These are phyloP conservation scores for Colletotrichum melonis DNA, from an alignment of 2,329 filamentous ascomycete species.

Conservation along the genomic window DNA sequence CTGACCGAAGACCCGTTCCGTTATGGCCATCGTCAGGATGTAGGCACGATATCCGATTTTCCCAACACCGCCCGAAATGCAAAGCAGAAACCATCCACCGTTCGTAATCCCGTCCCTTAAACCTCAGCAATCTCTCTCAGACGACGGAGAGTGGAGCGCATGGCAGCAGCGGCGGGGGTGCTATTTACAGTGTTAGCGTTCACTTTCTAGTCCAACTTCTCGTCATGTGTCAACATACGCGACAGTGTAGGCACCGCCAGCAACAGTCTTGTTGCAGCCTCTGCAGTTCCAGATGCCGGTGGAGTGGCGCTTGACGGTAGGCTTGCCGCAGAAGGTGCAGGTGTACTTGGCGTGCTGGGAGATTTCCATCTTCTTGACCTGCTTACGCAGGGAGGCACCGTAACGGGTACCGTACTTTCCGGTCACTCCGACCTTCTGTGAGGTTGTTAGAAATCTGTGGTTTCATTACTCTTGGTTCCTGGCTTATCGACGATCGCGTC, in stretches of 20 bases:
- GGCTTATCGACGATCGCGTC: conserved; percentile 7
- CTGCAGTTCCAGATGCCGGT: conserved; percentile 98
- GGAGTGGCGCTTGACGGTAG: conserved; percentile 88
- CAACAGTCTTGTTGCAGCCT: conserved; percentile 90
- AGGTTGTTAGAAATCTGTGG: conserved; percentile 33
- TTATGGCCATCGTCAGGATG: conserved; percentile 52
- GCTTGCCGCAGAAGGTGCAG: conserved; percentile 99
- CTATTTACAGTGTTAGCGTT: conserved; percentile 59
- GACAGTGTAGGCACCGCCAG: conserved; percentile 93
- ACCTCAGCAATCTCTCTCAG: conserved; percentile 98
- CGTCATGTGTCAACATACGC: conserved; percentile 75
- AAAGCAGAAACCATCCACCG: conserved; percentile 52
- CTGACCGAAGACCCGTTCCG: conserved; percentile 48
- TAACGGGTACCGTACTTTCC: conserved; percentile 97
- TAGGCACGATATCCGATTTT: conserved; percentile 56
- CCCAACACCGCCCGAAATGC: conserved; percentile 60
- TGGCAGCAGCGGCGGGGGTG: conserved; percentile 92
- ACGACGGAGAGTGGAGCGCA: conserved; percentile 95
- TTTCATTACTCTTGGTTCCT: not conserved
- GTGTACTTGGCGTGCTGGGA: conserved; percentile 97
- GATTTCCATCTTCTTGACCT: conserved; percentile 98
- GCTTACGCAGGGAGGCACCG: conserved; percentile 99
- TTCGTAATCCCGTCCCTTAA: conserved; percentile 60
- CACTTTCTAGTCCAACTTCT: not conserved
- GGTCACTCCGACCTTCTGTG: conserved; percentile 95